phyloP scores from a whole-genome alignment of 1,284 basidiomycete genomes.

The Cerrena zonata region DNA sequence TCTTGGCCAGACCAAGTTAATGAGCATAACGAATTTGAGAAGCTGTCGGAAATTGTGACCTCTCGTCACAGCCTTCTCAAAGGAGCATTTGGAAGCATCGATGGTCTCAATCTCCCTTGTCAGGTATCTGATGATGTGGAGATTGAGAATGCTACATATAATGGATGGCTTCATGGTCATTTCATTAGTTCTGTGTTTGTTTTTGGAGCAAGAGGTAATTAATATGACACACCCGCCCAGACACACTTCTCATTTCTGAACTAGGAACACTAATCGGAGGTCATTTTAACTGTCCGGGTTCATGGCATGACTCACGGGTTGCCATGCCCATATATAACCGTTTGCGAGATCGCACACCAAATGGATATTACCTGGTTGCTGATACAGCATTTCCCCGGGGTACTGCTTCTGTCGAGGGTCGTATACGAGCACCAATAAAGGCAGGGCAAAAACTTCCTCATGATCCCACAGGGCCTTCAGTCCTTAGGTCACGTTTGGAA shows the following conservation, averaged over 20 bases:
- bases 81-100: conserved; percentile 35
- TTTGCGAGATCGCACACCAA: conserved; percentile 28
- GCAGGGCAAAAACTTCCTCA: conserved; percentile 24
- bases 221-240: neutral
- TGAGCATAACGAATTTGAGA: conserved; percentile 10
- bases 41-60: neutral
- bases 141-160: conserved; percentile 44
- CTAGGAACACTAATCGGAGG: conserved; percentile 29
- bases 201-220: conserved; percentile 29
- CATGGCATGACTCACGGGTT: conserved; percentile 43
- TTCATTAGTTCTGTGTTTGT: conserved; percentile 28
- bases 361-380: conserved; percentile 36
- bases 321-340: conserved; percentile 34
- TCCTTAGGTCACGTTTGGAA: no score
- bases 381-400: conserved; percentile 42
- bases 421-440: conserved; percentile 39
- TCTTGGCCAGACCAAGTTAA: conserved; percentile 29
- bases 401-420: conserved; percentile 22
- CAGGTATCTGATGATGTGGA: conserved; percentile 28
- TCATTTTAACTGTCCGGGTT: conserved; percentile 38
- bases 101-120: conserved; percentile 25
- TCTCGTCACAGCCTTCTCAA: neutral
- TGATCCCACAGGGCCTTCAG: conserved; percentile 16
- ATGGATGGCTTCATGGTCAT: conserved; percentile 42
- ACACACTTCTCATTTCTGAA: no score